These are phyloP conservation scores for Mariannaea sp. DNA, from an alignment of 2,329 filamentous ascomycete genomes.

Conservation along the genomic window DNA sequence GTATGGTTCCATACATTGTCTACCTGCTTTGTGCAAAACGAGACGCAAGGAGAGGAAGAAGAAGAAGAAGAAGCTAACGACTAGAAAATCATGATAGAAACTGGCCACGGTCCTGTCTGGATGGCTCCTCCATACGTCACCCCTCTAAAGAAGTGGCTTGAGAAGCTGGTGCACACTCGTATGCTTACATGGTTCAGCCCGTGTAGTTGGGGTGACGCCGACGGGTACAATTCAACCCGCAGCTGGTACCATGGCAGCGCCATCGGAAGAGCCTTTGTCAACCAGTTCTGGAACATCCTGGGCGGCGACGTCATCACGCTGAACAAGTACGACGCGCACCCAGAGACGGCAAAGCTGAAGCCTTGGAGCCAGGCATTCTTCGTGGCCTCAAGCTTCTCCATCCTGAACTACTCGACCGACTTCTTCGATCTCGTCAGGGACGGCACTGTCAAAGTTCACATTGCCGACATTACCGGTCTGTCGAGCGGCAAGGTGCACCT, in stretches of 20 bases:
- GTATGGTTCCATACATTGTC: too few relatives aligned
- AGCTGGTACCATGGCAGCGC: slow-evolving; percentile 56
- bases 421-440: slow-evolving; percentile 56
- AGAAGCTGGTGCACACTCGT: slow-evolving; percentile 59
- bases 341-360: slow-evolving; percentile 47
- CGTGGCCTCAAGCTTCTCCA: slow-evolving; percentile 55
- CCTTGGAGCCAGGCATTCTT: slow-evolving; percentile 50
- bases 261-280: slow-evolving; percentile 54
- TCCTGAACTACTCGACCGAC: slow-evolving; percentile 57
- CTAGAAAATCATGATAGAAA: slow-evolving; percentile 22
- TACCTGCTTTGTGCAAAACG: too few relatives aligned
- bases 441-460: slow-evolving; percentile 54
- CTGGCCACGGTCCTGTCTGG: slow-evolving; percentile 61
- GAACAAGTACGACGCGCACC: slow-evolving; percentile 52
- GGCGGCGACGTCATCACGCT: slow-evolving; percentile 51
- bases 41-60: too few relatives aligned
- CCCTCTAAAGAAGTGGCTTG: slow-evolving; percentile 63
- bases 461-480: slow-evolving; percentile 52
- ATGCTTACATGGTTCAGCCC: slow-evolving; percentile 69
- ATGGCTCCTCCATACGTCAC: slow-evolving; percentile 64
- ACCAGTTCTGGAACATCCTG: slow-evolving; percentile 55
- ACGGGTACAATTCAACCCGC: slow-evolving; percentile 55
- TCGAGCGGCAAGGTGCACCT: slow-evolving; percentile 53
- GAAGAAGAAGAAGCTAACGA: slow-evolving; percentile 2
- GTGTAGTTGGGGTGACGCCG: slow-evolving; percentile 65